Evolutionary conservation across 129 eudicot species (phyloP), one percentile per base, ranked within the genome.

Genomic region (Flaveria linearis): DNA sequence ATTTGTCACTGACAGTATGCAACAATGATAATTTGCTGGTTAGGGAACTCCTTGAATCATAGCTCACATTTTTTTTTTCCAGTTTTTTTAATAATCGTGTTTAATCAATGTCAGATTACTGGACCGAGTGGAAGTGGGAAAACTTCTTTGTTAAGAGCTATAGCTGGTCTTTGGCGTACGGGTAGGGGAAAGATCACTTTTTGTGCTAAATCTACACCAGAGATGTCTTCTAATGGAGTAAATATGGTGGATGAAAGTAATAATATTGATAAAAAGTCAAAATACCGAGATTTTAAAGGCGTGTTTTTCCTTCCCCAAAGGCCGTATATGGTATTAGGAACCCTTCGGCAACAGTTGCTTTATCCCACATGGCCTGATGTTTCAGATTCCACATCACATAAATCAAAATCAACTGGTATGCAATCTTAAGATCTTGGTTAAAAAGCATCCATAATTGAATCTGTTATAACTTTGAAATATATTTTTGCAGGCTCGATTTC

Each of bases 121-220:
- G 99, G 99, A 75, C 96, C 99, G 22, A 95, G 99, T 91, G 99
- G 99, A 39, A 85, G 90, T 71, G 99, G 99, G 63, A 95, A 95
- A 81, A 95, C 99, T 22, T 91, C 99, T 43, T 80, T 91, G 75
- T 74, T 95, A 85, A 95, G 97, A 83, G 87, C 96, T 45, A 75
- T 95, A 72, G 99, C 97, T 83, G 99, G 97, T 77, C 97, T 95
- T 60, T 95, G 99, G 99, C 85, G 83, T 72, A 89, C 86, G 50
- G 99, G 99, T 71, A 84, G 30, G 71, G 99, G 99, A 68, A 86
- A 71, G 61, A 85, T 95, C 56, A 86, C 80, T 69, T 91, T 91
- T 78, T 91, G 77, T 77, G 85, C 81, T 46, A 89, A 80, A 71
- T 67, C 41, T 85, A 47, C 83, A 26, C 75, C 73, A 61, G 81